Conservation (phyloP, 148 eudicot species). For the Agrostemma githago region DNA sequence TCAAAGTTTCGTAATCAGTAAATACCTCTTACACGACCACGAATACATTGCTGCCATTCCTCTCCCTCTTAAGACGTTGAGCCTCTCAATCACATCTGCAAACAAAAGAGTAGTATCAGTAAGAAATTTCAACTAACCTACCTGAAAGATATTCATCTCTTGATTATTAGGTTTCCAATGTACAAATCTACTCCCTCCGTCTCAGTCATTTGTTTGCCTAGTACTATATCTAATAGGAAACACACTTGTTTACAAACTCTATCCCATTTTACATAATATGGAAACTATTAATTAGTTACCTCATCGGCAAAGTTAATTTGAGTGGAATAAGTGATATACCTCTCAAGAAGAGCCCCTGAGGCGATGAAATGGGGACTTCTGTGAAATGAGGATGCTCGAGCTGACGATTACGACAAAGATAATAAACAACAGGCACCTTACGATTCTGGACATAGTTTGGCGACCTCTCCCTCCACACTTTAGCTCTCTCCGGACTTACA, state of each 20-base stretch:
- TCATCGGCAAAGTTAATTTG: background rate
- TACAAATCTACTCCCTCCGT: no score
- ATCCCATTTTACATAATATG: no score
- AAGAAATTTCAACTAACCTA: background rate
- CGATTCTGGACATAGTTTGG: conserved; percentile 62
- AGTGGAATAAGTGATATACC: conserved; percentile 31
- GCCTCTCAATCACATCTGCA: conserved; percentile 85
- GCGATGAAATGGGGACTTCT: conserved; percentile 59
- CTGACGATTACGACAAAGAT: conserved; percentile 70
- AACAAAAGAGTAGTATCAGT: conserved; percentile 3
- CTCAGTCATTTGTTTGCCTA: no score
- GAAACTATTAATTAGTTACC: no score
- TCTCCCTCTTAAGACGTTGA: conserved; percentile 73
- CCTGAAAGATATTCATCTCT: no score
- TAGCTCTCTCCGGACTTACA: conserved; percentile 90
- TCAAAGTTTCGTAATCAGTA: no score
- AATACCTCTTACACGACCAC: conserved; percentile 98
- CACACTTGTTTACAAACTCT: no score
- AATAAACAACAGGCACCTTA: conserved; percentile 74
- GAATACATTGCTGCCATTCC: conserved; percentile 93
- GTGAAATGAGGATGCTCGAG: conserved; percentile 88
- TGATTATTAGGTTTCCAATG: no score
- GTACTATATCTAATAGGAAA: no score
- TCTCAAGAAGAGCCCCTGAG: conserved; percentile 71
- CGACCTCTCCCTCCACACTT: conserved; percentile 88